These are phyloP conservation scores for Daldinia loculata DNA, from an alignment of 495 filamentous ascomycete genomes.

Conservation along the genomic window DNA sequence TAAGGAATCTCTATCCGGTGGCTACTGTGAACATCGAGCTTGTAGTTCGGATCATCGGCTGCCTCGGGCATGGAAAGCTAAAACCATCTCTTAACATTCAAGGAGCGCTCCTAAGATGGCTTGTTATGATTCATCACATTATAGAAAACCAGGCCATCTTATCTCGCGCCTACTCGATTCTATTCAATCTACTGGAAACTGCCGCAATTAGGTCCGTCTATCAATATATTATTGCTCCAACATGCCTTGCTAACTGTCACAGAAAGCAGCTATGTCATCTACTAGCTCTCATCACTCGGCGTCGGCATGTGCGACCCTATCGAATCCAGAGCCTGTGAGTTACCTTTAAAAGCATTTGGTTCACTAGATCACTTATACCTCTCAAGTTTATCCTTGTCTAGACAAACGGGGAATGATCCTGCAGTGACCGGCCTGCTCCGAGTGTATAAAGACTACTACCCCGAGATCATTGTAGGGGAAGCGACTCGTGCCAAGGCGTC, in stretches of 20 bases:
- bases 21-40: slow-evolving; percentile 67
- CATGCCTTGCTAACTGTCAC: slow-evolving; percentile 42
- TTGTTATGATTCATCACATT: slow-evolving; percentile 78
- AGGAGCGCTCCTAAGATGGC: slow-evolving; percentile 77
- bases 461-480: slow-evolving; percentile 83
- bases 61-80: slow-evolving; percentile 77
- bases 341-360: background rate
- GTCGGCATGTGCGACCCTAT: slow-evolving; percentile 88
- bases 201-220: slow-evolving; percentile 68
- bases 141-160: slow-evolving; percentile 71
- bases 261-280: slow-evolving; percentile 78
- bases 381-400: slow-evolving; percentile 65
- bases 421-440: slow-evolving; percentile 79
- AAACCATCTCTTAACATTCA: slow-evolving; percentile 79
- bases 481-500: slow-evolving; percentile 61
- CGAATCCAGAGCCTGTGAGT: slow-evolving; percentile 83
- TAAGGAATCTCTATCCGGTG: slow-evolving; percentile 80
- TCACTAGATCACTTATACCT: slow-evolving; percentile 32
- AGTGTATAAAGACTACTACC: slow-evolving; percentile 89
- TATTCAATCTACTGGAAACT: slow-evolving; percentile 88
- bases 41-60: slow-evolving; percentile 73
- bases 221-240: slow-evolving; percentile 17
- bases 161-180: slow-evolving; percentile 74
- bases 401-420: slow-evolving; percentile 74
- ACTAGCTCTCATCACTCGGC: slow-evolving; percentile 80